phyloP scores from a whole-genome alignment of 1,139 yeast species.

The Yamadazyma jaroonii region DNA sequence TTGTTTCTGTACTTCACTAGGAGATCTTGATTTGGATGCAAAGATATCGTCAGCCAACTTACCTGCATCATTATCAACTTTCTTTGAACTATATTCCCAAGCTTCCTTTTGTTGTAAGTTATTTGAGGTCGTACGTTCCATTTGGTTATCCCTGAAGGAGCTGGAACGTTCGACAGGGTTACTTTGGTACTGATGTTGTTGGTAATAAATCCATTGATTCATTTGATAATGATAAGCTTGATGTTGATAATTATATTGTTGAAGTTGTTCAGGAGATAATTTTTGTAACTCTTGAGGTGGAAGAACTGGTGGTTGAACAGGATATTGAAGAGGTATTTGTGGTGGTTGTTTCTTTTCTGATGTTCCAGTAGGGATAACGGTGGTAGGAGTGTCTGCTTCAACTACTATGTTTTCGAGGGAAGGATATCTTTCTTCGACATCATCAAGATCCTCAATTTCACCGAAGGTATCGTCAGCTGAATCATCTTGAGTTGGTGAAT shows the following conservation, averaged over 20 bases:
- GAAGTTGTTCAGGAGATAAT: constrained; percentile 21
- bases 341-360: background rate
- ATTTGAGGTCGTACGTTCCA: background rate
- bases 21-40: constrained; percentile 16
- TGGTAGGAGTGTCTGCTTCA: constrained; percentile 8
- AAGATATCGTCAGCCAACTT: constrained; percentile 44
- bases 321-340: constrained; percentile 8
- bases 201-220: constrained; percentile 16
- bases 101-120: constrained; percentile 35
- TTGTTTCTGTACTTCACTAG: constrained; percentile 11
- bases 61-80: constrained; percentile 29
- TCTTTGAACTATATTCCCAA: constrained; percentile 27
- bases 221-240: constrained; percentile 22
- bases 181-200: constrained; percentile 6
- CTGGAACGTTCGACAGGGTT: background rate
- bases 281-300: constrained; percentile 16
- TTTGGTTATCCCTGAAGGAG: background rate
- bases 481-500: too few species aligned
- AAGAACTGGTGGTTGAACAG: constrained; percentile 19
- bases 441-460: constrained; percentile 36
- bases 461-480: constrained; percentile 10
- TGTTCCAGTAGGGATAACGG: background rate
- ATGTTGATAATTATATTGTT: constrained; percentile 23
- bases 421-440: constrained; percentile 44
- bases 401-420: constrained; percentile 36